These are phyloP conservation scores for Botrytis sinoallii DNA, from an alignment of 2,329 filamentous ascomycete genomes.

Conservation along the genomic window DNA sequence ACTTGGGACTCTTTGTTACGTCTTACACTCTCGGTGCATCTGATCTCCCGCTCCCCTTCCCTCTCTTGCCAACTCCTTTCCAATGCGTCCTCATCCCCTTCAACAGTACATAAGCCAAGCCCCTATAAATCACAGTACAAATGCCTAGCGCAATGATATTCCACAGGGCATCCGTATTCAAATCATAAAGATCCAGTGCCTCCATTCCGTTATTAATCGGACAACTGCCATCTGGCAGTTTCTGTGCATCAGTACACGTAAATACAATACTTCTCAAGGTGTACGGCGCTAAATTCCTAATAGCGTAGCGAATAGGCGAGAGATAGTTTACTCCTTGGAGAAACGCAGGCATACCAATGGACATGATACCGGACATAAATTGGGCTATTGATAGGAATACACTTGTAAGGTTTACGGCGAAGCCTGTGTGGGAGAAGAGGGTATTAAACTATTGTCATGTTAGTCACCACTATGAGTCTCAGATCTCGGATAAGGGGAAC, in stretches of 20 bases:
- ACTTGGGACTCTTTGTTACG: not conserved
- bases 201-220: conserved; percentile 64
- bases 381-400: conserved; percentile 68
- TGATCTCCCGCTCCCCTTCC: not conserved
- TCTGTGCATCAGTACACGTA: conserved; percentile 59
- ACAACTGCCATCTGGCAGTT: conserved; percentile 58
- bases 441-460: conserved; percentile 60
- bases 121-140: conserved; percentile 61
- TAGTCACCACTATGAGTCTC: not conserved
- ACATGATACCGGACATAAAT: conserved; percentile 69
- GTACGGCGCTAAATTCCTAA: conserved; percentile 65
- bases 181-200: conserved; percentile 63
- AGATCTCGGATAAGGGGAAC: not conserved
- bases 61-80: conserved; percentile 29
- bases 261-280: conserved; percentile 60
- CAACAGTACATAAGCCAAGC: conserved; percentile 59
- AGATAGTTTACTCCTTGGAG: conserved; percentile 69
- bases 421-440: conserved; percentile 69
- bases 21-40: not conserved
- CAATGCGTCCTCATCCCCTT: conserved; percentile 53
- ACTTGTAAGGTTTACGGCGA: conserved; percentile 70
- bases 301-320: conserved; percentile 66
- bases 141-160: conserved; percentile 63
- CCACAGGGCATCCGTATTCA: conserved; percentile 58
- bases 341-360: conserved; percentile 64